phyloP scores from a whole-genome alignment of 2,329 filamentous ascomycete genomes.

The Tolypocladium inflatum region DNA sequence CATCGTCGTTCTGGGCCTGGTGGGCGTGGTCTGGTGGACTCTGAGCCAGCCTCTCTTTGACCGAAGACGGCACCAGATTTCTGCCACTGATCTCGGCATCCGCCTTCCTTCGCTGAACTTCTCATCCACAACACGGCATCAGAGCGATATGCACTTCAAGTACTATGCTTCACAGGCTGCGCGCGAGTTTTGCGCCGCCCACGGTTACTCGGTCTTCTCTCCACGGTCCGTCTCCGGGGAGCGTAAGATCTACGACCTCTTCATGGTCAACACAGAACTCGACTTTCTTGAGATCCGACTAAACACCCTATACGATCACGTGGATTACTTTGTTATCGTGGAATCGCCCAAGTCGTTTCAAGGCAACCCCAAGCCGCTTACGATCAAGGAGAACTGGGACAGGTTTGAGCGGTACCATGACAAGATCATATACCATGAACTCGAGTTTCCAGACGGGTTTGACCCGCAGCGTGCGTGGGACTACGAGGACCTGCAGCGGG shows the following conservation, averaged over 20 bases:
- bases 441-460: constrained; percentile 34
- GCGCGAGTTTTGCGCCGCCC: constrained; percentile 19
- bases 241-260: constrained; percentile 38
- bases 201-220: constrained; percentile 20
- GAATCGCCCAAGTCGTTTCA: constrained; percentile 52
- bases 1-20: not conserved
- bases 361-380: constrained; percentile 42
- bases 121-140: not conserved
- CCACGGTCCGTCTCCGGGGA: constrained; percentile 12
- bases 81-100: not conserved
- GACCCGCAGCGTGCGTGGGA: constrained; percentile 33
- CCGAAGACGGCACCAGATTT: not conserved
- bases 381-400: constrained; percentile 41
- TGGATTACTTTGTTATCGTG: constrained; percentile 58
- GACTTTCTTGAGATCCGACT: constrained; percentile 58
- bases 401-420: constrained; percentile 41
- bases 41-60: not conserved
- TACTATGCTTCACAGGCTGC: not conserved
- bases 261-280: constrained; percentile 53
- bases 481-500: constrained; percentile 42
- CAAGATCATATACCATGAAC: constrained; percentile 52
- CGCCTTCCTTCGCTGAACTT: not conserved
- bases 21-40: not conserved
- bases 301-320: constrained; percentile 43
- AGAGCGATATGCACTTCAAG: not conserved